Evolutionary conservation across 202 grass and related monocot species (phyloP).

Genomic region (Panicum hallii): DNA sequence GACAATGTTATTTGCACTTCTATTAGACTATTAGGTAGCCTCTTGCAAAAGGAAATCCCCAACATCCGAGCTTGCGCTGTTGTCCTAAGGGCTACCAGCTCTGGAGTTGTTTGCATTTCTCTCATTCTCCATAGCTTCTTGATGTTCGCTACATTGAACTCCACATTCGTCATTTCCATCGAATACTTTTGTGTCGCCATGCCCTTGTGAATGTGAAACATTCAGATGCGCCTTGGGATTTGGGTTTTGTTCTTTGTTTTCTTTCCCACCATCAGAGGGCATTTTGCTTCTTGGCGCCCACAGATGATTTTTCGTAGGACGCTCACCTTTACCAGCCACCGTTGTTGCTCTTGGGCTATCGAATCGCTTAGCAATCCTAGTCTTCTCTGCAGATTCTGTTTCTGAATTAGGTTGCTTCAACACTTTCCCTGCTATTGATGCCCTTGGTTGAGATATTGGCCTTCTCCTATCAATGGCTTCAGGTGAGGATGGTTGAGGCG

Average conservation of each 20-base stretch:
- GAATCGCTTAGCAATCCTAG: constrained; percentile 30
- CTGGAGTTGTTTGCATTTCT: constrained; percentile 12
- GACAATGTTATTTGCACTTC: constrained; percentile 27
- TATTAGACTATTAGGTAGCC: not conserved
- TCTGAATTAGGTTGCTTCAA: constrained; percentile 55
- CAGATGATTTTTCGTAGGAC: constrained; percentile 46
- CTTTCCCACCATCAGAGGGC: constrained; percentile 50
- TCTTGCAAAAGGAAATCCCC: constrained; percentile 44
- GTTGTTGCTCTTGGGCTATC: constrained; percentile 47
- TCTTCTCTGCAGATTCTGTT: constrained; percentile 52
- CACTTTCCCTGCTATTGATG: constrained; percentile 45
- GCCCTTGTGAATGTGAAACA: constrained; percentile 20
- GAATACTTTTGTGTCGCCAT: constrained; percentile 14
- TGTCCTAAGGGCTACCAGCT: constrained; percentile 21
- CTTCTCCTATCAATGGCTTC: constrained; percentile 49
- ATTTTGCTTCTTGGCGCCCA: constrained; percentile 50
- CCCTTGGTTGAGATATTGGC: constrained; percentile 57
- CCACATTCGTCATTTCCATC: constrained; percentile 31
- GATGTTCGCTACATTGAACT: constrained; percentile 36
- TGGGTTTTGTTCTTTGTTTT: constrained; percentile 60
- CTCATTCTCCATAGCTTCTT: constrained; percentile 43
- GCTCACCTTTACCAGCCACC: constrained; percentile 35
- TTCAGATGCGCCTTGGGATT: constrained; percentile 33
- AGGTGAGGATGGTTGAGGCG: constrained; percentile 30
- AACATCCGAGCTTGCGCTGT: constrained; percentile 33